phyloP scores from a whole-genome alignment of 1,284 basidiomycete genomes.

The Testicularia cyperi region DNA sequence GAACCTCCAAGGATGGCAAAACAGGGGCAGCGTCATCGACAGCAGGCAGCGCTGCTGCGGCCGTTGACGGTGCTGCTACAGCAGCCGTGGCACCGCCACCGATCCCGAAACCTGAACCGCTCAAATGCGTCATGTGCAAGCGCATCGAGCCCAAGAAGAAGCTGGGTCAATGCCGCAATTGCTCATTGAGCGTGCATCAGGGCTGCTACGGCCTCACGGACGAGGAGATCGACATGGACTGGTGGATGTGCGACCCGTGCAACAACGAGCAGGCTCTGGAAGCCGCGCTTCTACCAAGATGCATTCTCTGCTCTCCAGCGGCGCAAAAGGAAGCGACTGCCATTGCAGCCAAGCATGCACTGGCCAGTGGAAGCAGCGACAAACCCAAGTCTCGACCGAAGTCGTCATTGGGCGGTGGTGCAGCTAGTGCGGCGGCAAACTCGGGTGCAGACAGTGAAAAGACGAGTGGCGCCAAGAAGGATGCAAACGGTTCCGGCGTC shows the following conservation, averaged over 20 bases:
- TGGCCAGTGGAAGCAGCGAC: conserved; percentile 8
- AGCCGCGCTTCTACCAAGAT: conserved; percentile 43
- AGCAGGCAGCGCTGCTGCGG: too few species aligned
- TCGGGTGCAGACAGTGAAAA: neutral
- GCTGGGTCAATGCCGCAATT: conserved; percentile 50
- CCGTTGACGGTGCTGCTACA: conserved; percentile 7
- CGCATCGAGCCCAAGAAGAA: conserved; percentile 53
- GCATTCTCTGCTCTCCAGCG: conserved; percentile 43
- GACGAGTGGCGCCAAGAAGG: conserved; percentile 7
- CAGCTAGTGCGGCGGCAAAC: conserved; percentile 5
- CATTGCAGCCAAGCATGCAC: conserved; percentile 23
- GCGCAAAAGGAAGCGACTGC: conserved; percentile 36
- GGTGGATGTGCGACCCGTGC: conserved; percentile 56
- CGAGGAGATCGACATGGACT: conserved; percentile 33
- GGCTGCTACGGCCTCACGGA: conserved; percentile 53
- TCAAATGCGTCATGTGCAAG: conserved; percentile 54
- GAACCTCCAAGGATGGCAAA: conserved; percentile 30
- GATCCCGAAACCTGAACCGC: conserved; percentile 30
- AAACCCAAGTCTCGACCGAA: conserved; percentile 17
- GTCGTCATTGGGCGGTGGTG: conserved; percentile 2
- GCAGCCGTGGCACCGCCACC: conserved; percentile 9
- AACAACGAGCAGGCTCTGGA: conserved; percentile 49
- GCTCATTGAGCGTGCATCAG: conserved; percentile 53
- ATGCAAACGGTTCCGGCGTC: conserved; percentile 1
- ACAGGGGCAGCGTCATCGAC: too few species aligned